Percentiles rank a stretch among this genome's conserved stretches.
Evolutionary conservation across 768 basidiomycete genomes (phyloP).

Genomic region (Hemileccinum rubropunctum): DNA sequence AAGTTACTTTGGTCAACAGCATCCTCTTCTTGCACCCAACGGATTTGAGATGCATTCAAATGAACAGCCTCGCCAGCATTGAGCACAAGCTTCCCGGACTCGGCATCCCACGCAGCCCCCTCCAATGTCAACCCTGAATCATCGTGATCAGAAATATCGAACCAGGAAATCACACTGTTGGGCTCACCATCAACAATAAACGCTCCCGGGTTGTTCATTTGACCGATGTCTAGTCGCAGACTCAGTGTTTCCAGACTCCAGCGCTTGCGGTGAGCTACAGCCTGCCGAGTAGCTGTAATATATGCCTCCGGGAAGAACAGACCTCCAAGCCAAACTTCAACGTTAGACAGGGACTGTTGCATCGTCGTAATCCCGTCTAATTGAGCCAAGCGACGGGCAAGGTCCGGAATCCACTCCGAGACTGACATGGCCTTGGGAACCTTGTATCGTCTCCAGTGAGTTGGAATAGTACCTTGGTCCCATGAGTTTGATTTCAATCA

Average conservation of each 20-base stretch:
- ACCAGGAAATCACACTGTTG: not conserved
- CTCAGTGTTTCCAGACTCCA: slow-evolving; percentile 91
- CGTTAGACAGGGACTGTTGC: slow-evolving; percentile 57
- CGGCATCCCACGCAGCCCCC: slow-evolving; percentile 70
- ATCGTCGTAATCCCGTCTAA: slow-evolving; percentile 61
- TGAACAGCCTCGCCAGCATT: slow-evolving; percentile 84
- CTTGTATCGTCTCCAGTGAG: slow-evolving; percentile 89
- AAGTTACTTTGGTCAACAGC: slow-evolving; percentile 31
- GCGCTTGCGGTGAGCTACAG: slow-evolving; percentile 88
- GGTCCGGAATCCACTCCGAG: slow-evolving; percentile 81
- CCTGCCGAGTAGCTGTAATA: slow-evolving; percentile 92
- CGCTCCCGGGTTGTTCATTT: slow-evolving; percentile 70
- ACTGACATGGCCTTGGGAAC: slow-evolving; percentile 79
- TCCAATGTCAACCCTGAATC: slow-evolving; percentile 76
- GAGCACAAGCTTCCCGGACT: slow-evolving; percentile 62
- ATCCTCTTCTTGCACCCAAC: slow-evolving; percentile 71
- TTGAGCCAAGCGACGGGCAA: slow-evolving; percentile 78
- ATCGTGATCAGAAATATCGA: slow-evolving; percentile 4
- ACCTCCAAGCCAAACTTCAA: slow-evolving; percentile 90
- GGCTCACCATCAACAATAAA: slow-evolving; percentile 86
- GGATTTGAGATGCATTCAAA: slow-evolving; percentile 77
- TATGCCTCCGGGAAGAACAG: slow-evolving; percentile 97
- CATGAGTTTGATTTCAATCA: slow-evolving; percentile 7
- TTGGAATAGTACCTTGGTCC: slow-evolving; percentile 75
- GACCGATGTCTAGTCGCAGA: slow-evolving; percentile 78